Base-by-base conservation (phyloP, 2,329 filamentous ascomycete species). In the Sclerotinia sclerotiorum region DNA sequence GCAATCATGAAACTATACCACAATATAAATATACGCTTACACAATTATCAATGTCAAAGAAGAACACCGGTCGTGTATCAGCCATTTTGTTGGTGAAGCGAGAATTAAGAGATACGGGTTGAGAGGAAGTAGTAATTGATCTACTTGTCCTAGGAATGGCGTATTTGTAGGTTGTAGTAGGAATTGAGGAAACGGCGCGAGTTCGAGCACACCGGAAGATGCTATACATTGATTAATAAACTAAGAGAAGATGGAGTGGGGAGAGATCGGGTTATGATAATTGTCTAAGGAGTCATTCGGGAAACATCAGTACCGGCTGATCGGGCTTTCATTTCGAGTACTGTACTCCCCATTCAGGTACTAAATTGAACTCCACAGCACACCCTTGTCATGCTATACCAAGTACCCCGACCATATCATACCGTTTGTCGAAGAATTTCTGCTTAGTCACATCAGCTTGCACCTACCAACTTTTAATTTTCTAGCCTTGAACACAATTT, bases 11-110 rank as follows among this genome's bases (percentile, higher is more conserved):
- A 42, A 7, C 0, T 3, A n/a, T 27, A 57, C 42, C 82, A 85
- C 88, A 86, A 80, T 95, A 99, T 95, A 98, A 77, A 98, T 98
- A 78, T 99, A 95, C 77, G 82, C 85, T 72, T 82, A 88, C 87
- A 80, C 96, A 99, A 78, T 99, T 99, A 84, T 99, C 95, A 77
- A 99, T 98, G 78, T 99, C 95, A 77, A 97, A 98, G 79, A 87
- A 88, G 78, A 88, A 86, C 27, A 91, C 83, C 1, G 84, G 83
- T 71, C 86, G 78, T 52, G 70, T 60, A 8, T 70, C 69, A 70
- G 70, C 65, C 62, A 73, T 73, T 67, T 48, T 67, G 21, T 44
- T 60, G 60, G 65, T 21, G 21, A 44, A 56, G 44, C 17, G 49
- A 55, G 39, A 42, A 7, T 55, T 44, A 19, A 48, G 24, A 24